Conservation (phyloP, 208 protist genomes). For the Wallacemonas rigidus region DNA sequence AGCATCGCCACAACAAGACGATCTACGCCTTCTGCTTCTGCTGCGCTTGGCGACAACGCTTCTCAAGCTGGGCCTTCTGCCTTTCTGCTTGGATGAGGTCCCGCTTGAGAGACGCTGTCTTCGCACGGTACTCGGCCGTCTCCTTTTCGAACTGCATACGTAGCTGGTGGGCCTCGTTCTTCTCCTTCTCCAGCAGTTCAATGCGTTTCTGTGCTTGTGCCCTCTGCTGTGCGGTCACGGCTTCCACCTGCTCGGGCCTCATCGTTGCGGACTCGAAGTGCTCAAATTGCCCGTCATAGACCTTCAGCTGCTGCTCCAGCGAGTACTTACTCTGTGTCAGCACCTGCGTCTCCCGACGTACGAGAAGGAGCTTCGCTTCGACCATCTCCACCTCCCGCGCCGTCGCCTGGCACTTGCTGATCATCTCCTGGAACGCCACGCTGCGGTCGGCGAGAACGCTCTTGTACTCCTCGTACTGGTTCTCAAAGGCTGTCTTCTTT, state of each 20-base stretch:
- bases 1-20: background rate
- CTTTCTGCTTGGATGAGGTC: constrained; percentile 61
- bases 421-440: constrained; percentile 49
- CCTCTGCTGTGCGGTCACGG: constrained; percentile 44
- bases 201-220: constrained; percentile 50
- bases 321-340: constrained; percentile 32
- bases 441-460: constrained; percentile 35
- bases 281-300: constrained; percentile 68
- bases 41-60: constrained; percentile 76
- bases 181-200: constrained; percentile 52
- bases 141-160: constrained; percentile 78
- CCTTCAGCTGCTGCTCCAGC: constrained; percentile 63
- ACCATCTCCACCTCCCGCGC: constrained; percentile 52
- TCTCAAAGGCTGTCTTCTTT: constrained; percentile 61
- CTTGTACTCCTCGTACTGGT: constrained; percentile 46
- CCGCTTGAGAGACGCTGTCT: constrained; percentile 52
- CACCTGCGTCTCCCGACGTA: constrained; percentile 50
- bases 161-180: constrained; percentile 55
- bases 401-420: constrained; percentile 41
- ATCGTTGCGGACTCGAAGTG: constrained; percentile 46
- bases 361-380: constrained; percentile 46
- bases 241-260: constrained; percentile 60
- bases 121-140: constrained; percentile 46
- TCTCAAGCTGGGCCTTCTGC: constrained; percentile 53
- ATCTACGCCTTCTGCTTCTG: constrained; percentile 31